Evolutionary conservation across 164 flowering plant species (phyloP).

Genomic region (Sextonia rubra): DNA sequence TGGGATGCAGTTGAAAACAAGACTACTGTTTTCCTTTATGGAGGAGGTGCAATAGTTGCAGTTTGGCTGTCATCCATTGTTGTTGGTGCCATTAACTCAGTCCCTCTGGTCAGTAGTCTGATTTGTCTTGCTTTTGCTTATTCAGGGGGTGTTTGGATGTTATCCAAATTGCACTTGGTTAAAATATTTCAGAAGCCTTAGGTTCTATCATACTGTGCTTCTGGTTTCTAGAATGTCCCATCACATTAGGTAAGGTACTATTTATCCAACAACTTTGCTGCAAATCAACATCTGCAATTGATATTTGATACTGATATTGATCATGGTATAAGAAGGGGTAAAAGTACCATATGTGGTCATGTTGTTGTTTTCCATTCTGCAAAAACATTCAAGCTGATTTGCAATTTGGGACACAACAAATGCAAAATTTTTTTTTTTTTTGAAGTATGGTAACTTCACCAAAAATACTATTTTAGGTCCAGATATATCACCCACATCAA

Average conservation of each 20-base stretch:
- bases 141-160: background rate
- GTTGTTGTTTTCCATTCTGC: too few species aligned
- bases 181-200: background rate
- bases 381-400: background rate
- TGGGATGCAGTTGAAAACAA: constrained; percentile 97
- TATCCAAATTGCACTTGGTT: background rate
- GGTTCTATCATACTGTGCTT: background rate
- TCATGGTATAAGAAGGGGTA: background rate
- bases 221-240: background rate
- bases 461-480: background rate
- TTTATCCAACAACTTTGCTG: background rate
- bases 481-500: background rate
- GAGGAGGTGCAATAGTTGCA: constrained; percentile 90
- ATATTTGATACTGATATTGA: background rate
- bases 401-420: background rate
- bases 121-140: background rate
- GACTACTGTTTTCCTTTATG: constrained; percentile 82
- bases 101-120: constrained; percentile 69
- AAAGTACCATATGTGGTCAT: too few species aligned
- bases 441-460: background rate
- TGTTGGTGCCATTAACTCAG: constrained; percentile 88
- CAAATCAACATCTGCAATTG: background rate
- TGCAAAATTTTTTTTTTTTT: background rate
- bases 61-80: constrained; percentile 85
- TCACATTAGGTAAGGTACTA: background rate